A percentile compares a stretch with the other conserved stretches of the same genome.
Conservation (phyloP, 106 monocot species). For the Xerophyta viscosa region DNA sequence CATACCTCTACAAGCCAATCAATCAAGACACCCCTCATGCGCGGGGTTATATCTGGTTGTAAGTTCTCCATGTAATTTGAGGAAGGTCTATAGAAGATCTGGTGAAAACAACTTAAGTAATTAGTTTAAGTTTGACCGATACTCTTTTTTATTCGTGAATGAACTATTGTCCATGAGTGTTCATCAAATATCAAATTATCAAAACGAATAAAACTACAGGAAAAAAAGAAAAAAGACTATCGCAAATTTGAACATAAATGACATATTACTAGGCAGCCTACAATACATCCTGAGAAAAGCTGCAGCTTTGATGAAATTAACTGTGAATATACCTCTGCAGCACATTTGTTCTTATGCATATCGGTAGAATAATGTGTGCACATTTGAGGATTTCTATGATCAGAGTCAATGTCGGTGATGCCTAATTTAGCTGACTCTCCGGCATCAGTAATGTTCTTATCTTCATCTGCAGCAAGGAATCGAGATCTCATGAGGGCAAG, state of each 20-base stretch:
- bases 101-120: constrained; percentile 9
- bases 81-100: constrained; percentile 59
- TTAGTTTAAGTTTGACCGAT: too few relatives aligned
- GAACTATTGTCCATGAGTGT: too few relatives aligned
- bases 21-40: constrained; percentile 76
- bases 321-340: constrained; percentile 53
- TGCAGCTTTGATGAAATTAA: not conserved
- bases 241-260: too few relatives aligned
- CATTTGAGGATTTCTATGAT: constrained; percentile 65
- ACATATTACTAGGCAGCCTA: too few relatives aligned
- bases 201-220: too few relatives aligned
- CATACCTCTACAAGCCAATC: constrained; percentile 99
- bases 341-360: constrained; percentile 53
- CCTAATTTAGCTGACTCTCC: constrained; percentile 13
- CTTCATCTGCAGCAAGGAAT: constrained; percentile 17
- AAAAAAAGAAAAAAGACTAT: too few relatives aligned
- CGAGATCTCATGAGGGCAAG: not conserved
- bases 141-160: too few relatives aligned
- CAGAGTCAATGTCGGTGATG: constrained; percentile 63
- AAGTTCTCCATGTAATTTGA: constrained; percentile 72
- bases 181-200: too few relatives aligned
- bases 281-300: not conserved
- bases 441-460: constrained; percentile 8
- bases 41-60: constrained; percentile 70
- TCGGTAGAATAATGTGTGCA: constrained; percentile 68